Base-by-base conservation (phyloP, 2,329 filamentous ascomycete genomes). In the Fusarium tupiense region DNA sequence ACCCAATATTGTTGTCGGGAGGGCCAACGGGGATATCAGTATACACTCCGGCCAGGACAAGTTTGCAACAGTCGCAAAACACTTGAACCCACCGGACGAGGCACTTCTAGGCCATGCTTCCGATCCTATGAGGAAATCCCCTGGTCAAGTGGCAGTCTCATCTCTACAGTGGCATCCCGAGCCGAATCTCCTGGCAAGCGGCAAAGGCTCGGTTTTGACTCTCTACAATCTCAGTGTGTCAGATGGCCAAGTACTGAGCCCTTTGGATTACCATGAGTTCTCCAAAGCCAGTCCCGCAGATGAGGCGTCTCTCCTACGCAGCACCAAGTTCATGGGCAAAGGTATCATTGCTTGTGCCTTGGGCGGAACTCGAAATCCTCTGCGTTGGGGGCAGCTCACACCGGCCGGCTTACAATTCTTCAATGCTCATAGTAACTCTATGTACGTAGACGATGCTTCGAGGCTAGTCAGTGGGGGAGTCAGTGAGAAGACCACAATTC, bases 1-100 rank as follows among this genome's bases (percentile, higher is more conserved):
- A 22, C 74, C 83, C 22, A 80, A 83, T 5, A 73, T 88, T 2
- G 73, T 88, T 6, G 84, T 86, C 0, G 88, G 87, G 9, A 82
- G 88, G 40, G 86, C 87, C 2, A 88, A 86, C 69, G 88, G 88
- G 3, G 80, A 86, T 24, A 75, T 90, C 10, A 80, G 84, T 13
- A 75, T 89, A 6, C 69, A 88, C 12, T 85, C 85, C 7, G 80
- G 80, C 31, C 75, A 81, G 1, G 78, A 81, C 40, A 80, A 73
- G 47, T 82, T 80, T 50, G 69, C 65, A 38, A 78, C 72, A 62
- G 78, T 79, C 24, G 62, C 76, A 73, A 74, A 68, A 61, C 76
- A 69, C 57, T 78, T 77, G 26, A 62, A 67, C 3, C 65, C 73
- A 35, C 64, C 70, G 17, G 68, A 74, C 17, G 60, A 65, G 1